Evolutionary conservation across 2,329 filamentous ascomycete genomes (phyloP), one percentile per base, ranked within the genome.

Genomic region (Rutstroemia sp.): DNA sequence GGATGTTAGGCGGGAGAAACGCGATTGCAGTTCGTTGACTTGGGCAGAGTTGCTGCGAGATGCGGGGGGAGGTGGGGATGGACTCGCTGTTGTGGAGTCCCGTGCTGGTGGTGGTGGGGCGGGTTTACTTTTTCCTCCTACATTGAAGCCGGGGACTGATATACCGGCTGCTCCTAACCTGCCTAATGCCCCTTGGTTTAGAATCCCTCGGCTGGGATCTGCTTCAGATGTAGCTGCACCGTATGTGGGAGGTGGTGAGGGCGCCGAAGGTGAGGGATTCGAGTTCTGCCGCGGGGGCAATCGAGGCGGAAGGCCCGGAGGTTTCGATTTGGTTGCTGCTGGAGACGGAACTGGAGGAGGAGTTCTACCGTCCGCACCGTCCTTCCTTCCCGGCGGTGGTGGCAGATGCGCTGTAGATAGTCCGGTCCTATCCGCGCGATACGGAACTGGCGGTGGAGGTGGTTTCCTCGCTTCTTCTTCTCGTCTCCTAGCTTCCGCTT

Each of bases 71-170:
- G 57, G 34, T 25, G 52, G 57, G 6, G 56, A 52, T 45, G 67
- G 59, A 45, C 64, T 60, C 16, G 25, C 19, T 23, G 27, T 48
- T 39, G 25, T 27, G 4, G 52, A 39, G 17, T 14, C 34, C 23
- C 25, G 36, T 23, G 45, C 14, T 39, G 60, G 54, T 7, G 67
- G 57, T 52, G 65, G 64, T 55, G 67, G 17, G 39, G 67, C 54
- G 40, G 72, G 48, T 70, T 71, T 73, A 69, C 57, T 66, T 23
- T 64, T 59, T 54, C 65, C 59, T 2, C 79, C 80, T 59, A 88
- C 86, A 16, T 80, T 81, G 39, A 88, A 75, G 0, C 77, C 82
- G n/a, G 85, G 80, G 0, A 89, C 83, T 3, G 80, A 82, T 5
- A 88, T 73, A 12, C 85, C 86, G 19, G 84, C 82, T 60, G 78